phyloP scores from a whole-genome alignment of 495 filamentous ascomycete genomes.

The Schizothecium vesticola region DNA sequence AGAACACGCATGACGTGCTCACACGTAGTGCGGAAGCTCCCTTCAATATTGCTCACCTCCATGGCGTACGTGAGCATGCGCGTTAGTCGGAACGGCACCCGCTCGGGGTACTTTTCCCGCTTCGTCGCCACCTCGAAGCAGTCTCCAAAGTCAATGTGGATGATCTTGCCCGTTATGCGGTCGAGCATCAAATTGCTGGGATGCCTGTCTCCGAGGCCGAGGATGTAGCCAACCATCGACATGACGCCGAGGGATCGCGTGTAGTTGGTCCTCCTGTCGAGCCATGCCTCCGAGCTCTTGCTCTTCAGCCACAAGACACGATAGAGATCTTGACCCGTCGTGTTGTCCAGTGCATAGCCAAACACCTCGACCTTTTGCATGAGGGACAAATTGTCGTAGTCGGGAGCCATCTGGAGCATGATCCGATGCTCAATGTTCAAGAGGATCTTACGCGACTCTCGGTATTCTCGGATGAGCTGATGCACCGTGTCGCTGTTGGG shows the following conservation, averaged over 20 bases:
- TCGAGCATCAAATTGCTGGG: constrained; percentile 97
- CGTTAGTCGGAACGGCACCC: constrained; percentile 94
- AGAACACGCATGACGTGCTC: constrained; percentile 98
- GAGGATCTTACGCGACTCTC: constrained; percentile 91
- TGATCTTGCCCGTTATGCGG: constrained; percentile 86
- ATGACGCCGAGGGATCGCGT: constrained; percentile 95
- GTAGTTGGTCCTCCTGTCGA: constrained; percentile 95
- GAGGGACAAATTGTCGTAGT: constrained; percentile 94
- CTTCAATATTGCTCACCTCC: constrained; percentile 99
- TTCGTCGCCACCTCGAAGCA: constrained; percentile 99
- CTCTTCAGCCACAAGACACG: constrained; percentile 97
- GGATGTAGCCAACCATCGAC: constrained; percentile 99
- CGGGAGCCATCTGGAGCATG: constrained; percentile 99
- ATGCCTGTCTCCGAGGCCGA: constrained; percentile 92
- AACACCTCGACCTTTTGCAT: constrained; percentile 99
- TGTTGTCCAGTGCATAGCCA: constrained; percentile 97
- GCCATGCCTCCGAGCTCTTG: constrained; percentile 95
- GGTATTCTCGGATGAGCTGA: constrained; percentile 92
- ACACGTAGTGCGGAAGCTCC: constrained; percentile 93
- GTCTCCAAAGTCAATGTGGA: constrained; percentile 98
- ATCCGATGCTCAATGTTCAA: constrained; percentile 99
- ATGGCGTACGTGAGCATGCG: constrained; percentile 99
- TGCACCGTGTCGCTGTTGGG: constrained; percentile 96
- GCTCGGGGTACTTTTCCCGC: constrained; percentile 96
- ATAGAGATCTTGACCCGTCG: constrained; percentile 96